Conservation (phyloP, 306 rosid genomes). For the Carpinus fangiana region DNA sequence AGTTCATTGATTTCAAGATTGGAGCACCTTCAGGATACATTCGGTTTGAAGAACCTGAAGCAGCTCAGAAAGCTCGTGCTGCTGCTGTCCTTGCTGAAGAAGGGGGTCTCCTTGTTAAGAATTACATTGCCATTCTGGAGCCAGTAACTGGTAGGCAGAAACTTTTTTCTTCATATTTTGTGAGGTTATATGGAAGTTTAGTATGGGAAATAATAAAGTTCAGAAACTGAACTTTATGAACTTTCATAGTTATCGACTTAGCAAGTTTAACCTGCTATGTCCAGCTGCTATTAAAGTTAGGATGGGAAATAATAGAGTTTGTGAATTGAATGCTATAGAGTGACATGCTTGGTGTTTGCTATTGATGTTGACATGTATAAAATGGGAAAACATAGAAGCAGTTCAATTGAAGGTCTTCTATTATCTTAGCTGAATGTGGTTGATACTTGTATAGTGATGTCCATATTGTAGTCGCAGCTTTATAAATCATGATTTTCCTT, state of each 20-base stretch:
- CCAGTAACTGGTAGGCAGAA: slow-evolving; percentile 71
- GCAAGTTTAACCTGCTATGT: not conserved
- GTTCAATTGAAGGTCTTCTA: too few relatives aligned
- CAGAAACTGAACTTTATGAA: too few relatives aligned
- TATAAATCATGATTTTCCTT: too few relatives aligned
- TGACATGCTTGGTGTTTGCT: slow-evolving; percentile 1
- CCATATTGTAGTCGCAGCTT: not conserved
- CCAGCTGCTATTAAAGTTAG: not conserved
- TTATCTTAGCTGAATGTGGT: not conserved
- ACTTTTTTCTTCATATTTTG: not conserved
- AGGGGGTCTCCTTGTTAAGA: slow-evolving; percentile 77
- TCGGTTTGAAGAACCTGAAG: slow-evolving; percentile 78
- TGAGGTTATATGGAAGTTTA: not conserved
- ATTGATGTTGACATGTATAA: not conserved
- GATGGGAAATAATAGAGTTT: not conserved
- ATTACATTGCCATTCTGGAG: slow-evolving; percentile 63
- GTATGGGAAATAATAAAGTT: not conserved
- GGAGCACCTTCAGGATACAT: slow-evolving; percentile 84
- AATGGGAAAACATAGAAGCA: not conserved
- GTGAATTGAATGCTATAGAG: not conserved
- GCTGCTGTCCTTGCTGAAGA: slow-evolving; percentile 74
- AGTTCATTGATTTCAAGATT: slow-evolving; percentile 83
- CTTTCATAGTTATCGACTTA: not conserved
- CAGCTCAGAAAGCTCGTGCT: slow-evolving; percentile 88
- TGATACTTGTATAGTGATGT: not conserved